A percentile compares a stretch with the other conserved stretches of the same genome.
These are phyloP conservation scores for Citrus glauca DNA, from an alignment of 345 rosid genomes.

Conservation along the genomic window DNA sequence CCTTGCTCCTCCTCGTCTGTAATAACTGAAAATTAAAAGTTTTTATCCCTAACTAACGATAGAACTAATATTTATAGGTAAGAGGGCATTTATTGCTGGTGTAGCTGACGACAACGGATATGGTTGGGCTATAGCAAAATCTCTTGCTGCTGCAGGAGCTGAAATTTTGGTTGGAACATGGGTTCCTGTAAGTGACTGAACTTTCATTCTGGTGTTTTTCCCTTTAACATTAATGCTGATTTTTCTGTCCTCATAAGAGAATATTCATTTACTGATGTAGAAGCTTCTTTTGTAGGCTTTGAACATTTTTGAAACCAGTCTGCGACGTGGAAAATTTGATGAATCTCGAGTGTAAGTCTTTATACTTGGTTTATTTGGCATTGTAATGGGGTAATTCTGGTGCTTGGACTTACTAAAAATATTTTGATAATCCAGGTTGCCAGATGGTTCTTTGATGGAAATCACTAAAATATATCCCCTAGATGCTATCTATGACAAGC, in stretches of 20 bases:
- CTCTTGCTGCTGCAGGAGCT: conserved; percentile 99
- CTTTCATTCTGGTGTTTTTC: background rate
- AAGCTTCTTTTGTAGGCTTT: conserved; percentile 60
- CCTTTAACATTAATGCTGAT: background rate
- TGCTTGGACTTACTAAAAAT: conserved; percentile 12
- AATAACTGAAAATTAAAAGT: background rate
- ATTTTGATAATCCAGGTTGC: conserved; percentile 50
- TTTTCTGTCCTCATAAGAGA: background rate
- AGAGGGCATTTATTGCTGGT: conserved; percentile 95
- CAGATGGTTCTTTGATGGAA: conserved; percentile 91
- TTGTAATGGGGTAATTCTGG: background rate
- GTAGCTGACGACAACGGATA: conserved; percentile 97
- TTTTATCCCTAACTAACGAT: background rate
- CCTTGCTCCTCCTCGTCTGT: background rate
- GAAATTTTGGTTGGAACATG: conserved; percentile 95
- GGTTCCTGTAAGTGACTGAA: conserved; percentile 78
- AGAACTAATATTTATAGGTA: conserved; percentile 47
- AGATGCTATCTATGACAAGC: conserved; percentile 87
- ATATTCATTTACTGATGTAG: conserved; percentile 13
- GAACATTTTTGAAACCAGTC: conserved; percentile 87
- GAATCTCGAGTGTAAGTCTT: conserved; percentile 81
- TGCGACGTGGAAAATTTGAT: conserved; percentile 94
- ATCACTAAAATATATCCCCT: conserved; percentile 86
- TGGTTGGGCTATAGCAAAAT: conserved; percentile 99
- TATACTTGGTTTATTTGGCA: conserved; percentile 6